Conservation (phyloP, 208 protist genomes). For the Trypanosoma theileri region DNA sequence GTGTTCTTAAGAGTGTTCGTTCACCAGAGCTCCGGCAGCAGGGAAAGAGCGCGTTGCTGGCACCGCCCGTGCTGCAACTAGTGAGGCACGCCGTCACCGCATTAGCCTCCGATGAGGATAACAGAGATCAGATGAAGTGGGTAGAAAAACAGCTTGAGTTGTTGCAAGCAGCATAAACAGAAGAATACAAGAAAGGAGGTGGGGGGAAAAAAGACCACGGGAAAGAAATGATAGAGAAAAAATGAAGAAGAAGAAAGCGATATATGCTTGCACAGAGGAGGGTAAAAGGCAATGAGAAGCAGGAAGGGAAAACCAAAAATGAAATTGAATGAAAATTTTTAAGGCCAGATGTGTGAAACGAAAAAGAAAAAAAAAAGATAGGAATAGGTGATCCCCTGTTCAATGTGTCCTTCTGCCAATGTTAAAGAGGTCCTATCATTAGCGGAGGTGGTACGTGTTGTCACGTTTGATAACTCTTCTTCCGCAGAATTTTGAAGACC, state of each 20-base stretch:
- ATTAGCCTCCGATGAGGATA: slow-evolving; percentile 32
- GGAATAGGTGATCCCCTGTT: neutral
- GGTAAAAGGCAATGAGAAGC: no score
- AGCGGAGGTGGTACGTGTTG: no score
- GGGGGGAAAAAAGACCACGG: neutral
- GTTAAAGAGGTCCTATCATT: no score
- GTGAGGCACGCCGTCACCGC: slow-evolving; percentile 35
- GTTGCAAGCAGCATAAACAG: slow-evolving; percentile 36
- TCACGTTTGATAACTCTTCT: no score
- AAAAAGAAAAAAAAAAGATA: slow-evolving; percentile 2
- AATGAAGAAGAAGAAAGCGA: neutral
- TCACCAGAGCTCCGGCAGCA: slow-evolving; percentile 48
- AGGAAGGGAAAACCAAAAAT: no score
- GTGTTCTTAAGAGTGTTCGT: slow-evolving; percentile 48
- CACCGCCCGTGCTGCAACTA: slow-evolving; percentile 31
- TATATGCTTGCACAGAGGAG: neutral
- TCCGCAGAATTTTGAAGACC: no score
- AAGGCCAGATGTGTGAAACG: neutral
- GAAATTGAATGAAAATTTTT: neutral
- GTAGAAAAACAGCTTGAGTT: slow-evolving; percentile 54
- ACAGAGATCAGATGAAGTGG: slow-evolving; percentile 69
- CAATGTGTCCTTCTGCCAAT: no score
- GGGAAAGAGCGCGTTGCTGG: slow-evolving; percentile 67
- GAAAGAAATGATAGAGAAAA: neutral
- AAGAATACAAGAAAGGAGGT: slow-evolving; percentile 7